Evolutionary conservation across 1,139 yeast species (phyloP), one percentile per base, ranked within the genome.

Genomic region (Yamadazyma blattariae): DNA sequence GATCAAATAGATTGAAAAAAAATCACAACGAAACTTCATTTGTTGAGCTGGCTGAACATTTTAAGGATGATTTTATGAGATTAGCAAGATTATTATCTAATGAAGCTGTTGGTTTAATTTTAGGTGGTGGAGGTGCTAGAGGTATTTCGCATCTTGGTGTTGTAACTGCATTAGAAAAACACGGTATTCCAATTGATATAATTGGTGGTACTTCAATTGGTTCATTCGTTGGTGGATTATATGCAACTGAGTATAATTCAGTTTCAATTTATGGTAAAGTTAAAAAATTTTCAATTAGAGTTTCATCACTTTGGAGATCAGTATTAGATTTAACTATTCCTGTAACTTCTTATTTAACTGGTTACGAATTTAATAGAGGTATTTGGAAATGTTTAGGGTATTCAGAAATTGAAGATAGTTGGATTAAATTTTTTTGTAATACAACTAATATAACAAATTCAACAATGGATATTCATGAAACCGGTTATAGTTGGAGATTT

Each of bases 51-150:
- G 46, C 19, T 11, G 47, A 36, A 31, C 59, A 26, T 8, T 89
- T 86, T 54, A 92, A 92, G 57, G 84, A 82, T 54, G 98, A 92
- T 55, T 92, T 92, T 54, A 69, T 87, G 57, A 71, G 98, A 38
- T 63, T 92, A 24, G 98, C 98, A 0, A 72, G 98, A 48, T 76
- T 92, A 11, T 61, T 92, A 18, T 86, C 97, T 0, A 95, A 96
- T 12, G 89, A 89, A 55, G 96, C 96, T 0, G 88, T 92, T 25
- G 98, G 97, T 0, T 66, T 92, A 14, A 97, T 92, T 3, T 68
- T 92, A 7, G 98, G 98, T 4, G 98, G 98, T 11, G 98, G 98
- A 30, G 98, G 98, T 21, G 96, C 98, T 0, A 72, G 98, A 48
- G 98, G 98, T 1, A 74, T 92, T 12, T 78, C 96, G 7, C 98